phyloP scores from a whole-genome alignment of 768 basidiomycete species.

The Coprinopsis strossmayeri region DNA sequence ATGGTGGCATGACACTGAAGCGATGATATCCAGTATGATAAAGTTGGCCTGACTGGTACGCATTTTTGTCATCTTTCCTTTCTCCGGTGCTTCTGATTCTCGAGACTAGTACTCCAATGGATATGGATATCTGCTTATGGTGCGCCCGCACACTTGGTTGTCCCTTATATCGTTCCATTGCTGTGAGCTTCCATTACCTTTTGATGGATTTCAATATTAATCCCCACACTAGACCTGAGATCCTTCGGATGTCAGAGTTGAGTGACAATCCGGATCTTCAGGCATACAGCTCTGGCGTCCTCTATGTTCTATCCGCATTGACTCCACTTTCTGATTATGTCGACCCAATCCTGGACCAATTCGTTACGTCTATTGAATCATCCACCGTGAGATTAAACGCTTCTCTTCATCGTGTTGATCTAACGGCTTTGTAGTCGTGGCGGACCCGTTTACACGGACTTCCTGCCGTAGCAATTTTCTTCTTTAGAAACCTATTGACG shows the following conservation, averaged over 20 bases:
- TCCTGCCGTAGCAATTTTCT: constrained; percentile 85
- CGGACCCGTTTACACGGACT: constrained; percentile 81
- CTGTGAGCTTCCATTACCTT: constrained; percentile 45
- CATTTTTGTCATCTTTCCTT: constrained; percentile 8
- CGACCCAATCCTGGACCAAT: constrained; percentile 50
- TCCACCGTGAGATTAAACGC: constrained; percentile 49
- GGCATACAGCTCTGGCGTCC: constrained; percentile 69
- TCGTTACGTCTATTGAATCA: constrained; percentile 68
- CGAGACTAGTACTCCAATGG: constrained; percentile 64
- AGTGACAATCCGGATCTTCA: constrained; percentile 83
- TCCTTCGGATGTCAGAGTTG: constrained; percentile 85
- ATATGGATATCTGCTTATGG: constrained; percentile 74
- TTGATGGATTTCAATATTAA: constrained; percentile 1
- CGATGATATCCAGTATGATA: constrained; percentile 83
- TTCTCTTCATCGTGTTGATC: background rate
- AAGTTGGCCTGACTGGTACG: constrained; percentile 79
- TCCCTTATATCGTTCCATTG: constrained; percentile 72
- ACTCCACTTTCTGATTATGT: constrained; percentile 66
- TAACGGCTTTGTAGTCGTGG: constrained; percentile 60
- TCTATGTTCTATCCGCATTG: constrained; percentile 78
- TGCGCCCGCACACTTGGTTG: constrained; percentile 64
- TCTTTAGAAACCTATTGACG: constrained; percentile 81
- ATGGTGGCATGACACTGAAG: no score
- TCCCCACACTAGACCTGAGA: constrained; percentile 57
- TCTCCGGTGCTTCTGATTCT: constrained; percentile 11